Percentiles rank a stretch among this genome's conserved stretches.
Conservation (phyloP, 2,329 filamentous ascomycete genomes). For the Phaeosphaeriaceae sp. region DNA sequence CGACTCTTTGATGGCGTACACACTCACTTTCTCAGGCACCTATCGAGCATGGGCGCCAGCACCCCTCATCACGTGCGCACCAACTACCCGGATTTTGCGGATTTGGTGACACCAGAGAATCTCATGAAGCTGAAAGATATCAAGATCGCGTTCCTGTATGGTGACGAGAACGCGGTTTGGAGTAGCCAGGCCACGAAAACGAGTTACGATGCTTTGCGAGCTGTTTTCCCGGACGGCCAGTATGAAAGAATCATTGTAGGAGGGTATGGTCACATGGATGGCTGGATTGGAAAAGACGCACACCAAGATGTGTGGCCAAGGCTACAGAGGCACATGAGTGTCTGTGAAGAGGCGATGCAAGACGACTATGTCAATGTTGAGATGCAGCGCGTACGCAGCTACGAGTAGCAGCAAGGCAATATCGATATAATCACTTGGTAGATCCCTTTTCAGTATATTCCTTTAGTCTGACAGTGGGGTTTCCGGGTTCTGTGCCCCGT, state of each 20-base stretch:
- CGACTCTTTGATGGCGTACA: slow-evolving; percentile 68
- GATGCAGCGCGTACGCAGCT: not conserved
- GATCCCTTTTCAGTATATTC: too few relatives aligned
- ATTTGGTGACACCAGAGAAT: slow-evolving; percentile 12
- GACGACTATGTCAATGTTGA: not conserved
- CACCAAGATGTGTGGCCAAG: slow-evolving; percentile 67
- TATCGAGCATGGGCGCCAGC: slow-evolving; percentile 62
- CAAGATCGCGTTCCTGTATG: slow-evolving; percentile 20
- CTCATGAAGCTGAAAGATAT: slow-evolving; percentile 14
- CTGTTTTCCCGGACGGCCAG: slow-evolving; percentile 57
- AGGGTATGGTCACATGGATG: slow-evolving; percentile 67
- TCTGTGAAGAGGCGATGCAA: slow-evolving; percentile 3
- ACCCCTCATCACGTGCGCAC: slow-evolving; percentile 11
- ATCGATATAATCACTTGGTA: not conserved
- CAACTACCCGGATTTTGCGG: slow-evolving; percentile 6
- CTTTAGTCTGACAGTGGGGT: too few relatives aligned
- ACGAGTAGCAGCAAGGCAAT: not conserved
- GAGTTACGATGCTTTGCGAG: slow-evolving; percentile 62
- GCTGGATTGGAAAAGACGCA: slow-evolving; percentile 67
- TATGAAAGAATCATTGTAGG: slow-evolving; percentile 62
- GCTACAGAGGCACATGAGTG: slow-evolving; percentile 37
- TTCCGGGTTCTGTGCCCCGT: not conserved
- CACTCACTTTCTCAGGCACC: slow-evolving; percentile 63
- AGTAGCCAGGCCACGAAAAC: slow-evolving; percentile 61
- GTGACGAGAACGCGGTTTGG: slow-evolving; percentile 59